Conservation (phyloP, 2,329 filamentous ascomycete genomes). For the Zalaria obscura region DNA sequence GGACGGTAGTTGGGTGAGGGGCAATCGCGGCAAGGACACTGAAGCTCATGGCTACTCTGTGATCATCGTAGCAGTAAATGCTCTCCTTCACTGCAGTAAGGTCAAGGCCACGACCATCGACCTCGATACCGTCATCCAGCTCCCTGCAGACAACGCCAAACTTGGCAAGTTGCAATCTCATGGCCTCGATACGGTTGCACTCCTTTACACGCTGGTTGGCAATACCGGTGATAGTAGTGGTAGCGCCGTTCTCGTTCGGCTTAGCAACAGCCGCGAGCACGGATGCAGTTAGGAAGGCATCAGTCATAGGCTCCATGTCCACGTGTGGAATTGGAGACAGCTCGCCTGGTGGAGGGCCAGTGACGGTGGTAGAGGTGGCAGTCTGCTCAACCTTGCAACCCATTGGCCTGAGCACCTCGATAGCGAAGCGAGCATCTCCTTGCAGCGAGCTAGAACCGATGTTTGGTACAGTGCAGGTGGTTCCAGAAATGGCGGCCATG, state of each 20-base stretch:
- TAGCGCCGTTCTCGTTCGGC: conserved; percentile 45
- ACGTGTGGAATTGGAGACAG: conserved; percentile 67
- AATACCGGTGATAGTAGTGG: conserved; percentile 81
- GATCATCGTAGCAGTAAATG: conserved; percentile 91
- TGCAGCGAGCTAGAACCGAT: conserved; percentile 87
- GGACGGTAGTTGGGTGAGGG: conserved; percentile 58
- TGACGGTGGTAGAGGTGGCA: conserved; percentile 77
- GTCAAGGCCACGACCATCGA: conserved; percentile 42
- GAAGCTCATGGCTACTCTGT: conserved; percentile 97
- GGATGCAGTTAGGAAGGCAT: conserved; percentile 91
- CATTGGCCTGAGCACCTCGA: conserved; percentile 84
- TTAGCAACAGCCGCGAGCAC: conserved; percentile 81
- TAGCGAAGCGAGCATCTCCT: conserved; percentile 85
- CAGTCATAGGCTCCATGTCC: conserved; percentile 99
- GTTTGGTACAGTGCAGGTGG: conserved; percentile 89
- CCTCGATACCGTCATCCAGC: conserved; percentile 85
- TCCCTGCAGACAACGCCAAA: conserved; percentile 80
- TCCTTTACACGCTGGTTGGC: conserved; percentile 97
- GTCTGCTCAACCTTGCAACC: conserved; percentile 82
- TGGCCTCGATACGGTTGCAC: conserved; percentile 89
- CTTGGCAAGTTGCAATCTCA: conserved; percentile 88
- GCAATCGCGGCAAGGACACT: conserved; percentile 69
- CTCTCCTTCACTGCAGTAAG: conserved; percentile 41
- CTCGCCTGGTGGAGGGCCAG: conserved; percentile 61
- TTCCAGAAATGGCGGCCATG: conserved; percentile 88